These are phyloP conservation scores for Coemansia aciculifera DNA, from an alignment of 192 early-diverging fungal genomes.

Conservation along the genomic window DNA sequence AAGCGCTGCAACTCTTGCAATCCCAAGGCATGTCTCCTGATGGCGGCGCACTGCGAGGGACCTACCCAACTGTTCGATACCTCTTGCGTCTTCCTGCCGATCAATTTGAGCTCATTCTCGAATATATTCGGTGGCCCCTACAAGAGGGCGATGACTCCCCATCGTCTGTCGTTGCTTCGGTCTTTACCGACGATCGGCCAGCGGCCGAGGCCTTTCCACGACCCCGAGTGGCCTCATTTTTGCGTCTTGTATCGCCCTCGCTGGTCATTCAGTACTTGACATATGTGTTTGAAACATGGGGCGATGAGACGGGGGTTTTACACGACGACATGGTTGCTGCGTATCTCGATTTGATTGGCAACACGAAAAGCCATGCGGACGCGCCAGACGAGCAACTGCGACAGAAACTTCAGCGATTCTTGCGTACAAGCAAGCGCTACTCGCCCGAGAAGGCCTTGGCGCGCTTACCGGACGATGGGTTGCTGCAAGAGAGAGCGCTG, in stretches of 20 bases:
- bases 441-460: conserved; percentile 73
- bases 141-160: conserved; percentile 50
- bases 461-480: conserved; percentile 72
- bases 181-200: conserved; percentile 56
- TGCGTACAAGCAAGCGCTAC: conserved; percentile 71
- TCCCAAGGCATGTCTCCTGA: conserved; percentile 53
- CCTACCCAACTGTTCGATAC: conserved; percentile 69
- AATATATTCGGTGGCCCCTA: conserved; percentile 81
- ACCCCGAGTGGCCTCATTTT: conserved; percentile 61
- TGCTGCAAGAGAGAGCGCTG: conserved; percentile 81
- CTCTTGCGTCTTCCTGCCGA: conserved; percentile 76
- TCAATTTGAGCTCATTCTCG: conserved; percentile 78
- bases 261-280: conserved; percentile 77
- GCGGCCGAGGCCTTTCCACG: conserved; percentile 65
- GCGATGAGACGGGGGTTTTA: conserved; percentile 66
- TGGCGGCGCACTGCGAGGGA: conserved; percentile 61
- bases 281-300: conserved; percentile 72
- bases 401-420: conserved; percentile 61
- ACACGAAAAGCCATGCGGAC: neutral
- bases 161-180: conserved; percentile 36
- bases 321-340: conserved; percentile 81
- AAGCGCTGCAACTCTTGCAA: conserved; percentile 83
- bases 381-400: conserved; percentile 11
- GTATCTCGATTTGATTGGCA: conserved; percentile 71
- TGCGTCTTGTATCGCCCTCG: conserved; percentile 66